Conservation (phyloP, 148 eudicot species). For the Heliosperma pusillum region DNA sequence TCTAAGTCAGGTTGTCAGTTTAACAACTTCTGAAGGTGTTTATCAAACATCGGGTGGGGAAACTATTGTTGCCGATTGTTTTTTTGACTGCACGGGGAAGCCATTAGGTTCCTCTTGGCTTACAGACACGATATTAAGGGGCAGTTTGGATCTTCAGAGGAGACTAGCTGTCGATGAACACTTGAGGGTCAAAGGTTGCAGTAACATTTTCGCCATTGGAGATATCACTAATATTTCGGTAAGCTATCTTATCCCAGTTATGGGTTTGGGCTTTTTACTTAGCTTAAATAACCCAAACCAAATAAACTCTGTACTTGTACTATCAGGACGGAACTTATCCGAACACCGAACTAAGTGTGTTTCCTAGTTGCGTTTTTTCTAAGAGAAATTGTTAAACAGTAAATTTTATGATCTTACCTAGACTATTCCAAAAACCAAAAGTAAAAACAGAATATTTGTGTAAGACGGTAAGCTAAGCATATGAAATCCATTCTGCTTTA, state of each 20-base stretch:
- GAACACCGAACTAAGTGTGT: neutral
- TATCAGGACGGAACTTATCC: too few relatives aligned
- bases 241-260: constrained; percentile 16
- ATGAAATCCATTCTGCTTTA: neutral
- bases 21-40: constrained; percentile 34
- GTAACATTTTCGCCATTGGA: constrained; percentile 53
- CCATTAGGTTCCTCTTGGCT: constrained; percentile 53
- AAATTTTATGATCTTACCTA: neutral
- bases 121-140: constrained; percentile 33
- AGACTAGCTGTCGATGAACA: constrained; percentile 43
- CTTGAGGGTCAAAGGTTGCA: constrained; percentile 42
- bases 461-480: neutral
- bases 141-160: constrained; percentile 38
- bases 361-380: neutral
- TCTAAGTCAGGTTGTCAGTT: constrained; percentile 34
- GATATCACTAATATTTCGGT: constrained; percentile 50
- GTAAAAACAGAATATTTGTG: neutral
- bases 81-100: constrained; percentile 42
- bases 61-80: constrained; percentile 40
- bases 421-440: neutral
- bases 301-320: neutral
- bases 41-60: constrained; percentile 47
- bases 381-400: too few relatives aligned
- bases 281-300: neutral
- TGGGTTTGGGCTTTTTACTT: neutral